phyloP scores from a whole-genome alignment of 352 stramenopile species.

The Globisporangium ultimum region DNA sequence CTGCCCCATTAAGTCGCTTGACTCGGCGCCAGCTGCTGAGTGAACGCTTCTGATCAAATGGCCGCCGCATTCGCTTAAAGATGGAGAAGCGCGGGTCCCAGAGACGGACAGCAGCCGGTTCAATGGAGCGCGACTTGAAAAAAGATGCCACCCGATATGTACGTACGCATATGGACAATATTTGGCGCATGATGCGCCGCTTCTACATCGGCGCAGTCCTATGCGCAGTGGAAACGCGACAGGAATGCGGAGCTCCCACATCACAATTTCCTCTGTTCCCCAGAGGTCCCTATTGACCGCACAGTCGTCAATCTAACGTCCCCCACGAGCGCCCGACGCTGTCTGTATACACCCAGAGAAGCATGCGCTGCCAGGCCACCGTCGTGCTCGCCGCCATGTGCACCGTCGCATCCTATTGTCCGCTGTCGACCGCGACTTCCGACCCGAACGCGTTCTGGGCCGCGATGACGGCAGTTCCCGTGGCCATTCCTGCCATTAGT shows the following conservation, averaged over 20 bases:
- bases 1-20: background rate
- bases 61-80: background rate
- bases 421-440: background rate
- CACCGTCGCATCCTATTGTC: background rate
- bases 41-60: background rate
- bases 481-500: background rate
- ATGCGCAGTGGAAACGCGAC: no score
- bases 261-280: background rate
- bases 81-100: background rate
- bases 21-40: conserved; percentile 3
- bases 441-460: conserved; percentile 9
- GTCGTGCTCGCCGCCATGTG: conserved; percentile 1
- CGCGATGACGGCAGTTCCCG: background rate
- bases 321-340: background rate
- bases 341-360: background rate
- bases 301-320: background rate
- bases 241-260: background rate
- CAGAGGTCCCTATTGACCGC: background rate
- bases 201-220: no score
- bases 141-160: no score
- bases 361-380: background rate
- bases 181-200: no score
- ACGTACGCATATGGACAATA: no score
- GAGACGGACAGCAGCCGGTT: background rate
- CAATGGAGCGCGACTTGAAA: background rate